Percentiles rank a stretch among this genome's conserved stretches.
These are phyloP conservation scores for Pleurotus tuoliensis DNA, from an alignment of 768 basidiomycete species.

Conservation along the genomic window DNA sequence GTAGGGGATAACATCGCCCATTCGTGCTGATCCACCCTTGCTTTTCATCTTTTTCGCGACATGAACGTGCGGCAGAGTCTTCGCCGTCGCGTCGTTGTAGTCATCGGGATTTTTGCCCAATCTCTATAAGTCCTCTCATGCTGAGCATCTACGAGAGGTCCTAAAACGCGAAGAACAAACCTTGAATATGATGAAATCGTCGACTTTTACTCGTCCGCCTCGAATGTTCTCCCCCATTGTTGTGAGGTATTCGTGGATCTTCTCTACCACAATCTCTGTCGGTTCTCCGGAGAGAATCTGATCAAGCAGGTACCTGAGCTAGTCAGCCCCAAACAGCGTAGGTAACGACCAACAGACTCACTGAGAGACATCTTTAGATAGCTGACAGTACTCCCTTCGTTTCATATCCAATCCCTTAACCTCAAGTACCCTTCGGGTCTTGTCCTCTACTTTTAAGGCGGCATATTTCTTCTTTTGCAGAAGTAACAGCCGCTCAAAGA, in stretches of 20 bases:
- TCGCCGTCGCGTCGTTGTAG: constrained; percentile 78
- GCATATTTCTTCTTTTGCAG: constrained; percentile 99
- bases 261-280: constrained; percentile 84
- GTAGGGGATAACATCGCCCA: constrained; percentile 94
- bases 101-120: constrained; percentile 96
- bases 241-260: constrained; percentile 88
- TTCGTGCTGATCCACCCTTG: constrained; percentile 73
- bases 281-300: constrained; percentile 89
- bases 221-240: constrained; percentile 77
- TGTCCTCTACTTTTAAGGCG: constrained; percentile 90
- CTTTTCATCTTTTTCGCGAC: constrained; percentile 90
- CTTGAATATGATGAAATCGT: constrained; percentile 95
- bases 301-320: constrained; percentile 78
- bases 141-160: too few species aligned
- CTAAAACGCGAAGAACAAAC: constrained; percentile 33
- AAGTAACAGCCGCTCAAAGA: constrained; percentile 89
- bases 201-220: constrained; percentile 72
- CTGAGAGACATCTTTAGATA: constrained; percentile 94
- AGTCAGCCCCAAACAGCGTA: neutral
- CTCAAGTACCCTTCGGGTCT: constrained; percentile 72
- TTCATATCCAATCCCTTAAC: constrained; percentile 99
- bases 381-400: constrained; percentile 86
- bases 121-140: constrained; percentile 45
- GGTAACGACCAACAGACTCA: constrained; percentile 35
- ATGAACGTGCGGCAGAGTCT: constrained; percentile 94